Conservation (phyloP, 1,284 basidiomycete genomes). For the Pseudozyma hubeiensis region DNA sequence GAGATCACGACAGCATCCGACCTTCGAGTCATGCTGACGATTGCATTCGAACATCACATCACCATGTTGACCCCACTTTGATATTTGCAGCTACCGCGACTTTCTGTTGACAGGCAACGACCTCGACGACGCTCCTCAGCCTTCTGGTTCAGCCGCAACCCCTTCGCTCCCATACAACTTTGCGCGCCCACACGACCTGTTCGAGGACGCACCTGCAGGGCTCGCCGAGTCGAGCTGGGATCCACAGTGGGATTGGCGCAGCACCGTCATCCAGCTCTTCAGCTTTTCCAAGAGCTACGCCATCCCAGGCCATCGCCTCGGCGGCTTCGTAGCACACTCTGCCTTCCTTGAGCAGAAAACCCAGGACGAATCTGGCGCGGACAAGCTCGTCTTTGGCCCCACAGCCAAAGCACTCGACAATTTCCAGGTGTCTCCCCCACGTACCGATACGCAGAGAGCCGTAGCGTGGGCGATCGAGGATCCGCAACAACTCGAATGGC, state of each 20-base stretch:
- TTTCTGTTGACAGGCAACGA: conserved; percentile 73
- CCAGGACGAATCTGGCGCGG: conserved; percentile 41
- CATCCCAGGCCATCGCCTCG: conserved; percentile 86
- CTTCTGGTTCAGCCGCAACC: background rate
- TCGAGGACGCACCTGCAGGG: conserved; percentile 63
- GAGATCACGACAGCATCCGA: too few species aligned
- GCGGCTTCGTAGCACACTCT: conserved; percentile 78
- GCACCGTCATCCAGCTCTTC: conserved; percentile 70
- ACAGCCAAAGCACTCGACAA: conserved; percentile 80
- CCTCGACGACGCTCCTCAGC: conserved; percentile 5
- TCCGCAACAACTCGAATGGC: conserved; percentile 70
- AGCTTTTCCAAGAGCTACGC: conserved; percentile 79
- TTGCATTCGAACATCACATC: background rate
- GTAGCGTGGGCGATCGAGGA: conserved; percentile 60
- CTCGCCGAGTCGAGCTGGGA: conserved; percentile 17
- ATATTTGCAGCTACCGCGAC: conserved; percentile 75
- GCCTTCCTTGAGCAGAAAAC: conserved; percentile 70
- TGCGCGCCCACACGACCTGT: conserved; percentile 75
- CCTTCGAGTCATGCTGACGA: background rate
- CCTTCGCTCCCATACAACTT: conserved; percentile 19
- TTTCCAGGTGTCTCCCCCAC: conserved; percentile 71
- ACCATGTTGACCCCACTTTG: background rate
- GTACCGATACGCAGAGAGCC: conserved; percentile 47
- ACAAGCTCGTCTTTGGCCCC: conserved; percentile 62
- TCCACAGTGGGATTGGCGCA: conserved; percentile 70